Percentiles rank a stretch among this genome's conserved stretches.
Evolutionary conservation across 2,329 filamentous ascomycete species (phyloP).

Genomic region (Raffaelea arxii): DNA sequence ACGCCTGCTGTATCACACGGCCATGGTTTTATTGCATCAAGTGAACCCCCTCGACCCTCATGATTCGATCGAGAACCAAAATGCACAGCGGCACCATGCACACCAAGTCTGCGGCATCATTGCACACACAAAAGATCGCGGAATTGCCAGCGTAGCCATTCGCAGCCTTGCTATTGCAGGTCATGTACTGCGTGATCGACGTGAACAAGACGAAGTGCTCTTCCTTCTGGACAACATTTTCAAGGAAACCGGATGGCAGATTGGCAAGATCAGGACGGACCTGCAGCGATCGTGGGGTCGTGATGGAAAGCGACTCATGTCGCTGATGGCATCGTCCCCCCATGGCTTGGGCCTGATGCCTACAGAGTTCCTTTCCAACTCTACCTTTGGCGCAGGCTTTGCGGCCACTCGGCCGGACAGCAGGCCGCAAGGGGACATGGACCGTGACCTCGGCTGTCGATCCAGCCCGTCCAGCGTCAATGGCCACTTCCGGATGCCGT

Average conservation of each 20-base stretch:
- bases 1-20: slow-evolving; percentile 80
- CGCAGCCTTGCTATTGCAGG: slow-evolving; percentile 71
- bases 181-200: slow-evolving; percentile 55
- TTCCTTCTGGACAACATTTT: slow-evolving; percentile 66
- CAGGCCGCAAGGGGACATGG: too few relatives aligned
- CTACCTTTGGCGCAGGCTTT: background rate
- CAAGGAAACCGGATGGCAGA: slow-evolving; percentile 68
- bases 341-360: background rate
- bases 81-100: slow-evolving; percentile 63
- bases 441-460: too few relatives aligned
- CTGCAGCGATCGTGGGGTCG: slow-evolving; percentile 73
- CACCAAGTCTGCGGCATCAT: slow-evolving; percentile 84
- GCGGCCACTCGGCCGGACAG: too few relatives aligned
- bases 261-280: slow-evolving; percentile 61
- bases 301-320: slow-evolving; percentile 30
- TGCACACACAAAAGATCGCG: slow-evolving; percentile 72
- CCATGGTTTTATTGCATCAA: slow-evolving; percentile 70
- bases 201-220: slow-evolving; percentile 74
- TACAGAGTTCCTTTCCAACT: background rate
- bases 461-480: too few relatives aligned
- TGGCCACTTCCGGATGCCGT: background rate
- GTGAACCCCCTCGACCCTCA: slow-evolving; percentile 61
- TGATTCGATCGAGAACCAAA: slow-evolving; percentile 56
- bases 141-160: slow-evolving; percentile 69
- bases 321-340: background rate